A percentile compares a stretch with the other conserved stretches of the same genome.
These are phyloP conservation scores for Phytophthora pinifolia DNA, from an alignment of 352 stramenopile genomes.

Conservation along the genomic window DNA sequence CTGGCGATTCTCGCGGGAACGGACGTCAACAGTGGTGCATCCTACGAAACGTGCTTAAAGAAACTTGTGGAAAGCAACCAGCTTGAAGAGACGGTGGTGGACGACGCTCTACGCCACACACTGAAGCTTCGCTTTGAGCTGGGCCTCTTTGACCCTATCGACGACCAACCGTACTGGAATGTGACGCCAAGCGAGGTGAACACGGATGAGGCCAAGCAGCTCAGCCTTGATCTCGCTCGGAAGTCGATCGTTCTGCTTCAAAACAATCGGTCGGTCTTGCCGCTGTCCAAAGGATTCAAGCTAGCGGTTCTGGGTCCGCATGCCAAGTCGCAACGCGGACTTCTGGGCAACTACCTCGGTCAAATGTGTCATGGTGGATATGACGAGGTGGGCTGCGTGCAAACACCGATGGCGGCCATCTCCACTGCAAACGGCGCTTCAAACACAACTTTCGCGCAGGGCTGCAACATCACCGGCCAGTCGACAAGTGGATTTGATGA, in stretches of 20 bases:
- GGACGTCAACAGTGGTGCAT: slow-evolving; percentile 82
- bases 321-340: slow-evolving; percentile 32
- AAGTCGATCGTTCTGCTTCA: slow-evolving; percentile 91
- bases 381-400: slow-evolving; percentile 43
- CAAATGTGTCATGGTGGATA: slow-evolving; percentile 70
- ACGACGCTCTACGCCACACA: slow-evolving; percentile 54
- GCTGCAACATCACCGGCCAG: slow-evolving; percentile 47
- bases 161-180: slow-evolving; percentile 66
- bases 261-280: slow-evolving; percentile 69
- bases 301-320: slow-evolving; percentile 77
- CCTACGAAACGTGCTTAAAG: slow-evolving; percentile 66
- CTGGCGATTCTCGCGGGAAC: slow-evolving; percentile 63
- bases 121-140: slow-evolving; percentile 87
- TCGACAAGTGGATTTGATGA: slow-evolving; percentile 43
- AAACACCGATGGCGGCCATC: slow-evolving; percentile 61
- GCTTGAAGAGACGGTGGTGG: slow-evolving; percentile 40
- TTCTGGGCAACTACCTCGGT: slow-evolving; percentile 81
- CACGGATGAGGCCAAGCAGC: slow-evolving; percentile 42
- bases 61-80: slow-evolving; percentile 44
- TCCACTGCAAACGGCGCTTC: slow-evolving; percentile 29
- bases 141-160: slow-evolving; percentile 85
- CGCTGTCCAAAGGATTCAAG: slow-evolving; percentile 39
- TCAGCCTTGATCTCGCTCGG: slow-evolving; percentile 60
- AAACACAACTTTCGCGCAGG: slow-evolving; percentile 21
- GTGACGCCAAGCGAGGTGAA: slow-evolving; percentile 60